Evolutionary conservation across 495 filamentous ascomycete genomes (phyloP).

Genomic region (Cenococcum geophilum): DNA sequence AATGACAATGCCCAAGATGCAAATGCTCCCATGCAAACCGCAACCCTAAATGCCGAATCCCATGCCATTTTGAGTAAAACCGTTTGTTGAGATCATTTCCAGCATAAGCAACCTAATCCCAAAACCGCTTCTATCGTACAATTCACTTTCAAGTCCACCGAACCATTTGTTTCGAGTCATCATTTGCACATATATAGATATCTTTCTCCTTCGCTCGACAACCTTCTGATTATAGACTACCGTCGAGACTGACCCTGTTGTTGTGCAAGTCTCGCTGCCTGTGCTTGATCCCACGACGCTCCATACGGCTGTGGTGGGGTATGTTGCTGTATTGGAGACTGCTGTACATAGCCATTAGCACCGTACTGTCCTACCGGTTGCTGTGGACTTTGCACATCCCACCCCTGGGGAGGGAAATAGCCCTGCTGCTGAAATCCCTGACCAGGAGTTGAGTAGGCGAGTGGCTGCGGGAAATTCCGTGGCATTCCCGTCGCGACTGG

Average conservation of each 20-base stretch:
- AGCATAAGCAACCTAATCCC: no score
- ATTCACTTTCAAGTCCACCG: no score
- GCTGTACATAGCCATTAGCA: slow-evolving; percentile 8
- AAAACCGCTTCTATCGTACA: no score
- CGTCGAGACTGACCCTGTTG: slow-evolving; percentile 14
- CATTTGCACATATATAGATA: no score
- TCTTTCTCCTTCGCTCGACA: no score
- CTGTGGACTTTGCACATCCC: slow-evolving; percentile 19
- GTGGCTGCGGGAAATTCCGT: slow-evolving; percentile 8
- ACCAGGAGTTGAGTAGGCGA: slow-evolving; percentile 19
- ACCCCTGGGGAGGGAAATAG: slow-evolving; percentile 24
- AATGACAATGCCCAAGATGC: no score
- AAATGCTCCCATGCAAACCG: no score
- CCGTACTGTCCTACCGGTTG: slow-evolving; percentile 22
- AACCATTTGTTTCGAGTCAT: no score
- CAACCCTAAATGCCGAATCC: no score
- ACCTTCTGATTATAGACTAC: background rate
- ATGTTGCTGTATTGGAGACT: slow-evolving; percentile 15
- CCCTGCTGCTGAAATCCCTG: slow-evolving; percentile 23
- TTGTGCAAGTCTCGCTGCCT: slow-evolving; percentile 25
- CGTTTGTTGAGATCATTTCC: no score
- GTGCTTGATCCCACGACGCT: slow-evolving; percentile 24
- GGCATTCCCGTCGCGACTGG: slow-evolving; percentile 19
- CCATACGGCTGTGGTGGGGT: slow-evolving; percentile 22
- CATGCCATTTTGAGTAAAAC: no score